Evolutionary conservation across 2,329 filamentous ascomycete genomes (phyloP).

Genomic region (Fusarium buxicola): DNA sequence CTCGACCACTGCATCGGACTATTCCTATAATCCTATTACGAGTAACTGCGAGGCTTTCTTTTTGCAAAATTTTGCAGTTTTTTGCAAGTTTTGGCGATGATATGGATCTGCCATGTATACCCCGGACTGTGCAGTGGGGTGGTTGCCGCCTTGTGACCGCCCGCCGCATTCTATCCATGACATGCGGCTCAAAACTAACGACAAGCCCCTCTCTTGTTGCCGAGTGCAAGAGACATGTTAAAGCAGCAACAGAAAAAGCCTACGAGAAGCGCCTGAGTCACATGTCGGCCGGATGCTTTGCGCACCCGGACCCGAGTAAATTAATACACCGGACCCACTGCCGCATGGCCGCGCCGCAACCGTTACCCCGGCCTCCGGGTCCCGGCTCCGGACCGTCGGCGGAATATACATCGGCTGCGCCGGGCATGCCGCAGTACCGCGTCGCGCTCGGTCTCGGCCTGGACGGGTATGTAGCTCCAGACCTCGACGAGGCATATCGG

Average conservation of each 20-base stretch:
- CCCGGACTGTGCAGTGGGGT: too few relatives aligned
- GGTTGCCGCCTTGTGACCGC: conserved; percentile 23
- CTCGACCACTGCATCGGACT: conserved; percentile 61
- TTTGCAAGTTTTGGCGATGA: not conserved
- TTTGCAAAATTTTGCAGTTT: conserved; percentile 3
- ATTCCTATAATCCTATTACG: conserved; percentile 46
- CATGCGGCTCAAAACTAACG: conserved; percentile 24
- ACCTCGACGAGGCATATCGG: conserved; percentile 37
- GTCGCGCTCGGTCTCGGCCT: conserved; percentile 30
- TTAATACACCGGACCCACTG: not conserved
- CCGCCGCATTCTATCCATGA: not conserved
- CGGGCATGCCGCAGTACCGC: conserved; percentile 26
- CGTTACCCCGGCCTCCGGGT: conserved; percentile 14
- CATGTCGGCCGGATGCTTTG: not conserved
- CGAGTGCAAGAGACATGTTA: conserved; percentile 9
- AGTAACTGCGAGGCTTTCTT: conserved; percentile 29
- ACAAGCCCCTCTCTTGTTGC: conserved; percentile 18
- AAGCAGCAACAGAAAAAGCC: conserved; percentile 40
- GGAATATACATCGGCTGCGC: conserved; percentile 23
- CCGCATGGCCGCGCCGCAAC: conserved; percentile 35
- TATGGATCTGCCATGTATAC: not conserved
- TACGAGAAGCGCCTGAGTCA: not conserved
- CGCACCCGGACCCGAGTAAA: not conserved
- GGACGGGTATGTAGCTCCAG: conserved; percentile 28
- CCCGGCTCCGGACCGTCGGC: conserved; percentile 21